Evolutionary conservation across 2,329 filamentous ascomycete genomes (phyloP).

Genomic region (Trichoderma sp.): DNA sequence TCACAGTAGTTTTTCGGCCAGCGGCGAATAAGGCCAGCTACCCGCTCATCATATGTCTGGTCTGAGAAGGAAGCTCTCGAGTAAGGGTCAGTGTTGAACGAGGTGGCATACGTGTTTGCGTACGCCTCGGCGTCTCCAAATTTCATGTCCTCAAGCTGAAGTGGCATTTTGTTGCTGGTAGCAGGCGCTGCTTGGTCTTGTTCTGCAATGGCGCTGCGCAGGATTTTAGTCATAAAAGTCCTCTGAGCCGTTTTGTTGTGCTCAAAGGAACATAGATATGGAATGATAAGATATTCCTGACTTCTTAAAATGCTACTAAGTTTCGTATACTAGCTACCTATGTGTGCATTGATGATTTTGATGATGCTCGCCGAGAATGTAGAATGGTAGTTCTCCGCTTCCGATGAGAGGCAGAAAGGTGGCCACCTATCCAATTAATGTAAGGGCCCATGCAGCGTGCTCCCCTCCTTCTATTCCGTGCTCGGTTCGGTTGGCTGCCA

Average conservation of each 20-base stretch:
- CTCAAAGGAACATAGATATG: neutral
- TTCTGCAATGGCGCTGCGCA: neutral
- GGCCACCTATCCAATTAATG: neutral
- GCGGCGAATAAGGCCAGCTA: neutral
- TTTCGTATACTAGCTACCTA: neutral
- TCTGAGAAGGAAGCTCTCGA: neutral
- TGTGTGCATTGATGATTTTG: neutral
- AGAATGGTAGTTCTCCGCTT: neutral
- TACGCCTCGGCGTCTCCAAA: neutral
- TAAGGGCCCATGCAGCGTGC: neutral
- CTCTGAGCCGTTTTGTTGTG: neutral
- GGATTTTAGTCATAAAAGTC: neutral
- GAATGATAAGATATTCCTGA: neutral
- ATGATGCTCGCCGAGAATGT: neutral
- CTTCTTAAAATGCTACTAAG: neutral
- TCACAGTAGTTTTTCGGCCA: neutral
- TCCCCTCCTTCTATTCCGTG: neutral
- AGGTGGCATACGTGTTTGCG: neutral
- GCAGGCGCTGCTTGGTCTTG: rapidly evolving
- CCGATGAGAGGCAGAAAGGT: neutral
- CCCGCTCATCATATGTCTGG: neutral
- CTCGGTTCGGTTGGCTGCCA: neutral
- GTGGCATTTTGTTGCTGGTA: neutral
- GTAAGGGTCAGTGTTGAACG: neutral
- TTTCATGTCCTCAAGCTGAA: neutral